Base-by-base conservation (phyloP, 257 asterid species). In the Rehmannia glutinosa region DNA sequence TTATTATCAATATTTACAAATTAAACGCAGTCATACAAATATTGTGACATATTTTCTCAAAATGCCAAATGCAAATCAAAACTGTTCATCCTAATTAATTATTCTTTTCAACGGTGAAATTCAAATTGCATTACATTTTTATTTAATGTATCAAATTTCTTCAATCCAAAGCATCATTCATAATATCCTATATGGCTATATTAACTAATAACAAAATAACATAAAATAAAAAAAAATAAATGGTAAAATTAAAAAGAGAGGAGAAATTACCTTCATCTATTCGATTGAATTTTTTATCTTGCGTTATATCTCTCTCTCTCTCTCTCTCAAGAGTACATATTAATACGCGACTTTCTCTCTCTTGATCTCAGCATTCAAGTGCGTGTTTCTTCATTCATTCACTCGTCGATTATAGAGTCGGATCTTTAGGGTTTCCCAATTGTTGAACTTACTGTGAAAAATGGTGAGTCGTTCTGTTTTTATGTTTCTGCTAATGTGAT, bases 381-480 rank as follows among this genome's bases (percentile, higher is more conserved):
- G 66, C 71, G 49, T 62, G 24, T 61, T 67, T 62, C 49, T 30
- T 62, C 60, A 25, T 33, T 64, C 53, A 51, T 41, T 64, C 50
- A 51, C 71, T 68, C 73, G 51, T 70, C 66, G 67, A 62, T 70
- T 67, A 70, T 20, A 52, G 66, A 7, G 65, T 38, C 52, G 59
- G 80, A 76, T 80, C 78, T 75, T 74, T 39, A 28, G 72, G 69
- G 67, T 59, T 71, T 62, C 64, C 46, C 62, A 59, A 41, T 70
- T 61, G 62, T 69, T 35, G 57, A 53, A 66, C 73, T 65, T 52
- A 36, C 43, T 61, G 27, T 59, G 27, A 33, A 78, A 73, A 73
- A 82, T 82, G 87, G 87, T 79, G 78, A 78, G 82, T 10, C 64
- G 16, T 46, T 69, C 60, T 69, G 35, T 68, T 47, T 47, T 42